A percentile compares a stretch with the other conserved stretches of the same genome.
Evolutionary conservation across 306 rosid genomes (phyloP).

Genomic region (Boehmeria nivea): DNA sequence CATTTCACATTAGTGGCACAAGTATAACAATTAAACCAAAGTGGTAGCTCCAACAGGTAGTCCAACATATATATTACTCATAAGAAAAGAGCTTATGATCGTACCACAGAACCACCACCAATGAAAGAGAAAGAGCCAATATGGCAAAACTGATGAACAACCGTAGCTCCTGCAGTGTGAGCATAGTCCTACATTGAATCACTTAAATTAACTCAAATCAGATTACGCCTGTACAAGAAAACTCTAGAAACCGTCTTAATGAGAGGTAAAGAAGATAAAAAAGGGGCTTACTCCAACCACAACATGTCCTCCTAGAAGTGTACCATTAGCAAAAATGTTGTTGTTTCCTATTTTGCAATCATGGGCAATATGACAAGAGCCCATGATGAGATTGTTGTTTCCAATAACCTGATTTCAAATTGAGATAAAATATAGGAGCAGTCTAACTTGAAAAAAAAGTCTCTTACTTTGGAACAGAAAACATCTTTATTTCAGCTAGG

Average conservation of each 20-base stretch:
- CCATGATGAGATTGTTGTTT: conserved; percentile 85
- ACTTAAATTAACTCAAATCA: conserved; percentile 16
- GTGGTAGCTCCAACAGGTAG: too few species aligned
- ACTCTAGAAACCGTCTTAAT: background rate
- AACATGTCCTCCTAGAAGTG: conserved; percentile 90
- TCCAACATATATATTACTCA: too few species aligned
- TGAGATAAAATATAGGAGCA: conserved; percentile 2
- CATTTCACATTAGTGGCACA: too few species aligned
- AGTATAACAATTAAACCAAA: too few species aligned
- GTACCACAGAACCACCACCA: conserved; percentile 95
- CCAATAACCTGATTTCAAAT: conserved; percentile 68
- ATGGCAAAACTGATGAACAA: conserved; percentile 87
- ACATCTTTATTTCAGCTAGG: conserved; percentile 1
- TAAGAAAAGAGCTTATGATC: too few species aligned
- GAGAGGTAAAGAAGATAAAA: background rate
- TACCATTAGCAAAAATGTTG: conserved; percentile 78
- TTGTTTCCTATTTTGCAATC: conserved; percentile 82
- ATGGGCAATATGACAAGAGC: conserved; percentile 93
- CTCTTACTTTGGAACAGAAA: background rate
- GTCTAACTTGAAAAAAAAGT: conserved; percentile 8
- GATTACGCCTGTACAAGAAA: conserved; percentile 5
- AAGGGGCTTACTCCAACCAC: conserved; percentile 67
- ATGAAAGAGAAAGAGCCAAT: conserved; percentile 78
- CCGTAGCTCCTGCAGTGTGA: conserved; percentile 83
- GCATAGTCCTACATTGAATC: conserved; percentile 63